These are phyloP conservation scores for Colletotrichum tanaceti DNA, from an alignment of 2,329 filamentous ascomycete genomes.

Conservation along the genomic window DNA sequence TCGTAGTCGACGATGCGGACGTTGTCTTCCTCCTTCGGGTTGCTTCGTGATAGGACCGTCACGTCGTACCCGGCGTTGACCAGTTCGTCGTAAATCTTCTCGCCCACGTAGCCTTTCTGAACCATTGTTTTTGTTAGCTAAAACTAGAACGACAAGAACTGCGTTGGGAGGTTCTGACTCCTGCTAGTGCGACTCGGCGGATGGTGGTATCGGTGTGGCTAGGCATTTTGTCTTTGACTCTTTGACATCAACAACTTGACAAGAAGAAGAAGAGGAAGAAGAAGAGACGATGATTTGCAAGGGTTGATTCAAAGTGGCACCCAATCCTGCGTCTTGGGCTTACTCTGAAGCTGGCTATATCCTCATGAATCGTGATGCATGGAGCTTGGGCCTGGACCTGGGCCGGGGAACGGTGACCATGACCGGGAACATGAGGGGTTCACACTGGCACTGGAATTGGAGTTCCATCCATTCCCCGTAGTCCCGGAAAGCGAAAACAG, in stretches of 20 bases:
- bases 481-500: not conserved
- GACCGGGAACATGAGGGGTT: not conserved
- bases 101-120: constrained; percentile 27
- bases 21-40: constrained; percentile 47
- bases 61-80: constrained; percentile 48
- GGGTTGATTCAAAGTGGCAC: no score
- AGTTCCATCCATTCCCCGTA: not conserved
- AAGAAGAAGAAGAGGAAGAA: no score
- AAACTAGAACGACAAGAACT: no score
- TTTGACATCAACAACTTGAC: not conserved
- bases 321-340: no score
- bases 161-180: constrained; percentile 6
- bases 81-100: constrained; percentile 12
- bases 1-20: constrained; percentile 52
- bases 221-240: no score
- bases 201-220: constrained; percentile 10
- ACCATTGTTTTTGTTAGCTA: not conserved
- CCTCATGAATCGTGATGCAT: no score
- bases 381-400: not conserved
- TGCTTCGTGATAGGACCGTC: constrained; percentile 54
- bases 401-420: not conserved
- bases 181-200: constrained; percentile 8
- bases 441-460: no score
- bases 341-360: no score
- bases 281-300: no score